Conservation (phyloP, 2,329 filamentous ascomycete species). For the Aspergillus piperis region DNA sequence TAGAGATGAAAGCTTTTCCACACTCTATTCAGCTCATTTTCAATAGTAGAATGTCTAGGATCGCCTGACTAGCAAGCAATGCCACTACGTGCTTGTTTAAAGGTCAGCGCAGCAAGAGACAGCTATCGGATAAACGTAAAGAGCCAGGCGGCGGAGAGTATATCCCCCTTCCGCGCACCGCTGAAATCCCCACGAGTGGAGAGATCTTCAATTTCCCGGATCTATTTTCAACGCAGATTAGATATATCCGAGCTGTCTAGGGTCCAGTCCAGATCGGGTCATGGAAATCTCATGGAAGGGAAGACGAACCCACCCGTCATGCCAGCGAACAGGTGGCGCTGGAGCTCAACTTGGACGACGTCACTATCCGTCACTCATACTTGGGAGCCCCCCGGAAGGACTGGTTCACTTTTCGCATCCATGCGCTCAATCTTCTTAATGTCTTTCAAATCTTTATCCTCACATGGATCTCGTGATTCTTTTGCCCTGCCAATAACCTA, state of each 20-base stretch:
- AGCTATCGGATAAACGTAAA: not conserved
- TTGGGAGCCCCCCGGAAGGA: not conserved
- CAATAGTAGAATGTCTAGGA: not conserved
- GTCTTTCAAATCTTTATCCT: not conserved
- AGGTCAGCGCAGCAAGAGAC: not conserved
- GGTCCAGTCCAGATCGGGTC: not conserved
- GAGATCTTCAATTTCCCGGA: not conserved
- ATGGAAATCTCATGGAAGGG: not conserved
- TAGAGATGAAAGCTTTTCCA: too few species aligned
- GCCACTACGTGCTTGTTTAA: not conserved
- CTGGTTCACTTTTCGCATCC: not conserved
- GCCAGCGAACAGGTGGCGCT: not conserved
- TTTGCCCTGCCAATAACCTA: not conserved
- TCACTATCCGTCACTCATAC: conserved; percentile 14
- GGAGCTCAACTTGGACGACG: conserved; percentile 6
- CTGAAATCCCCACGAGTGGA: not conserved
- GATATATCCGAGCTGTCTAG: not conserved
- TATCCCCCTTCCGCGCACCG: not conserved
- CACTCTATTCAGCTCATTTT: too few species aligned
- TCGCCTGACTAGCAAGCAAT: not conserved
- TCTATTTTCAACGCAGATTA: not conserved
- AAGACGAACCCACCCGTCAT: not conserved
- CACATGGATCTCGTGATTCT: not conserved
- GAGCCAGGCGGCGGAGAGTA: not conserved
- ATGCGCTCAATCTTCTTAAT: not conserved